Conservation (phyloP, 495 filamentous ascomycete genomes). For the Lophiostoma macrostomum region DNA sequence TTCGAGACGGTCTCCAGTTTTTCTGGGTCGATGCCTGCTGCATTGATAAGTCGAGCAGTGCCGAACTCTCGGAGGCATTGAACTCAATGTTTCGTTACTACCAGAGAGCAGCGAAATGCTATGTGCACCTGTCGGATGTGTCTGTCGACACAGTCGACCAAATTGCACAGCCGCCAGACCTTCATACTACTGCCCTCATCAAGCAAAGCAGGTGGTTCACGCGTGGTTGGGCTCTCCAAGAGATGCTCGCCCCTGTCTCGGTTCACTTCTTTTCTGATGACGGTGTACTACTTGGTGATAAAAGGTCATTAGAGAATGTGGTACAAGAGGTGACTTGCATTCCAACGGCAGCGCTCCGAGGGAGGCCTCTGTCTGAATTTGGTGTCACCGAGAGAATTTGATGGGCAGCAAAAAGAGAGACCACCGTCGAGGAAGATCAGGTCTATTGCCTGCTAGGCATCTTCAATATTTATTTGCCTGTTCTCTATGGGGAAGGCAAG, state of each 20-base stretch:
- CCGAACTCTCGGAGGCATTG: slow-evolving; percentile 6
- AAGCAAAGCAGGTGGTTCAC: slow-evolving; percentile 17
- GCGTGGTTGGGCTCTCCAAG: slow-evolving; percentile 20
- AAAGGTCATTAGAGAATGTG: slow-evolving; percentile 2
- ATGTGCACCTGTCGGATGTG: slow-evolving; percentile 10
- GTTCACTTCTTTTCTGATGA: slow-evolving; percentile 20
- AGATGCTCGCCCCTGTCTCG: slow-evolving; percentile 14
- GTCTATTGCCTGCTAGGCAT: slow-evolving; percentile 16
- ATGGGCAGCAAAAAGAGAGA: slow-evolving; percentile 22
- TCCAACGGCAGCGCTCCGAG: slow-evolving; percentile 5
- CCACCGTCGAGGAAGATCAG: slow-evolving; percentile 14
- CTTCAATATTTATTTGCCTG: slow-evolving; percentile 6
- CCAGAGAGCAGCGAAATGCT: slow-evolving; percentile 5
- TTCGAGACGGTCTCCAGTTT: neutral
- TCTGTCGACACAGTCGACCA: neutral
- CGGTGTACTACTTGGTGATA: slow-evolving; percentile 7
- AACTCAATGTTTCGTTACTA: slow-evolving; percentile 17
- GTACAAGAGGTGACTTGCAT: slow-evolving; percentile 14
- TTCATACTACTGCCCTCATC: neutral
- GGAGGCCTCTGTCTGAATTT: slow-evolving; percentile 11
- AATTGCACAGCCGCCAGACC: too few species aligned
- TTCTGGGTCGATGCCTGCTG: slow-evolving; percentile 2
- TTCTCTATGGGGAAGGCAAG: slow-evolving; percentile 9
- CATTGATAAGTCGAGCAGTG: slow-evolving; percentile 6
- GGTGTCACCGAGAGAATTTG: slow-evolving; percentile 14